Evolutionary conservation across 768 basidiomycete species (phyloP).

Genomic region (Boletales sp.): DNA sequence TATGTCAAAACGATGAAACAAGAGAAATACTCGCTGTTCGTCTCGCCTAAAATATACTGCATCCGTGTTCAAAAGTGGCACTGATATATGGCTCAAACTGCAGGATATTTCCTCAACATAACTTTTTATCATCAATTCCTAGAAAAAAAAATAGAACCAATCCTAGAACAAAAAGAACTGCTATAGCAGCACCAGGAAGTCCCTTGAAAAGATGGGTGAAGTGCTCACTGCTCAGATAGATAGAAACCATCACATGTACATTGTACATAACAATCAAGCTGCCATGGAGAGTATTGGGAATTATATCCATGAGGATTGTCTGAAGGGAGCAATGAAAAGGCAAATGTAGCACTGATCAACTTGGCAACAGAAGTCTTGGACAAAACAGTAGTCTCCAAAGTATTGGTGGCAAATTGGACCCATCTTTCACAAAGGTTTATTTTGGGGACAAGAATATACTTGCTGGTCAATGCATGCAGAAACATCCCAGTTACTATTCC

Average conservation of each 20-base stretch:
- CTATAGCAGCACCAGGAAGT: constrained; percentile 46
- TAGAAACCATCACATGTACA: constrained; percentile 34
- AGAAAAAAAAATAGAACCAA: constrained; percentile 47
- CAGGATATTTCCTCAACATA: constrained; percentile 55
- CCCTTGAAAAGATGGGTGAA: constrained; percentile 12
- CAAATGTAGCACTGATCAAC: constrained; percentile 50
- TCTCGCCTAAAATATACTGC: constrained; percentile 61
- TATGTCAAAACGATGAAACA: neutral
- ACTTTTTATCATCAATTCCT: constrained; percentile 64
- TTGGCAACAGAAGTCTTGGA: constrained; percentile 37
- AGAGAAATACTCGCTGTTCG: constrained; percentile 43
- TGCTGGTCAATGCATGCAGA: constrained; percentile 49
- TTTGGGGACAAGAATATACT: constrained; percentile 12
- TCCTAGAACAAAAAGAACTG: constrained; percentile 61
- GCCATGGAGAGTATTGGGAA: constrained; percentile 47
- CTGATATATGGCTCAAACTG: constrained; percentile 50
- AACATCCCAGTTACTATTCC: constrained; percentile 38
- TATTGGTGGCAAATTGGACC: constrained; percentile 48
- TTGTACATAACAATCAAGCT: constrained; percentile 48
- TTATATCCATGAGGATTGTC: constrained; percentile 49
- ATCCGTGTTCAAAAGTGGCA: constrained; percentile 44
- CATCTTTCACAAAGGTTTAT: constrained; percentile 36
- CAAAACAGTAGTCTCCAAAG: constrained; percentile 40
- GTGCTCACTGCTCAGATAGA: too few relatives aligned
- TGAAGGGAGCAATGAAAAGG: constrained; percentile 47